Conservation (phyloP, 2,329 filamentous ascomycete genomes). For the Phialemoniopsis sp. region DNA sequence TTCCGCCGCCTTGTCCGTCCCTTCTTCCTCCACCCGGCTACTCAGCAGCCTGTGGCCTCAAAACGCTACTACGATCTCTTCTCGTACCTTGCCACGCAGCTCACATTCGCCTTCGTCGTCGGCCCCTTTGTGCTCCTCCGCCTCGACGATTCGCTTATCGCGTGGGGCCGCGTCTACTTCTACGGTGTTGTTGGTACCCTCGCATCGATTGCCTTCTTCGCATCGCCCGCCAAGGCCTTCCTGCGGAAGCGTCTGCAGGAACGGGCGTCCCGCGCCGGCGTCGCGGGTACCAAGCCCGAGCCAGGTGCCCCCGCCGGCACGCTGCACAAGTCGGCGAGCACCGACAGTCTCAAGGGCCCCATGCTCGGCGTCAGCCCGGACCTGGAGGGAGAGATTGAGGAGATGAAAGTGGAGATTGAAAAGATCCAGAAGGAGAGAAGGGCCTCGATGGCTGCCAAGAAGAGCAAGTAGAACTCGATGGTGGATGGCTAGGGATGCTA, state of each 20-base stretch:
- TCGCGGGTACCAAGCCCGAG: slow-evolving; percentile 14
- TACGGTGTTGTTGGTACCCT: slow-evolving; percentile 71
- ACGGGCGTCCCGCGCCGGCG: slow-evolving; percentile 43
- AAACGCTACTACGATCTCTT: slow-evolving; percentile 82
- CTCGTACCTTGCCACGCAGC: slow-evolving; percentile 23
- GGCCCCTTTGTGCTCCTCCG: slow-evolving; percentile 82
- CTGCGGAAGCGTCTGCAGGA: slow-evolving; percentile 56
- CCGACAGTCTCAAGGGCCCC: slow-evolving; percentile 58
- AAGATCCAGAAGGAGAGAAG: slow-evolving; percentile 31
- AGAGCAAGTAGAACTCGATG: too few relatives aligned
- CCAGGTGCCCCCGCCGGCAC: background rate
- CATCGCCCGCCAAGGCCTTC: slow-evolving; percentile 66
- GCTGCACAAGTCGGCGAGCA: slow-evolving; percentile 46
- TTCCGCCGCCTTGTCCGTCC: slow-evolving; percentile 85
- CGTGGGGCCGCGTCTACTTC: slow-evolving; percentile 87
- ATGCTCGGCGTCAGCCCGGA: slow-evolving; percentile 78
- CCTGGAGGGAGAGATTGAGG: slow-evolving; percentile 68
- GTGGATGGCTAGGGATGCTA: too few relatives aligned
- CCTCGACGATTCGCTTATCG: slow-evolving; percentile 64
- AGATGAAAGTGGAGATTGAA: slow-evolving; percentile 74
- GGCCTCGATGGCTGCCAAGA: too few relatives aligned
- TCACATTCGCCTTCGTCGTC: slow-evolving; percentile 67
- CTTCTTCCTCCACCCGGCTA: slow-evolving; percentile 80
- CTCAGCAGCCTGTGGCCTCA: slow-evolving; percentile 59
- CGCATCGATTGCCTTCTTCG: slow-evolving; percentile 68